These are phyloP conservation scores for Kazachstania bromeliacearum DNA, from an alignment of 805 yeast species.

Conservation along the genomic window DNA sequence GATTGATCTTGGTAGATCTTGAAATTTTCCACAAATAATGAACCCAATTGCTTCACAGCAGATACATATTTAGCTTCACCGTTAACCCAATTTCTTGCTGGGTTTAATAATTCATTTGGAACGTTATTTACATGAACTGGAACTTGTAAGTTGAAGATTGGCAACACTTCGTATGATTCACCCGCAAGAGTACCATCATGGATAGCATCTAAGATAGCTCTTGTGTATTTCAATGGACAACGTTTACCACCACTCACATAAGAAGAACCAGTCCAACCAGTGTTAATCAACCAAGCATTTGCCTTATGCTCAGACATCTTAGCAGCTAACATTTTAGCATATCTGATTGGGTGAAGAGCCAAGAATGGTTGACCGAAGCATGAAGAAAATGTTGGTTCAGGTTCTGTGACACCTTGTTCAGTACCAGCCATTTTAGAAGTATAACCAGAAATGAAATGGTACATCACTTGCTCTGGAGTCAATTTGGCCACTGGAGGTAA, in stretches of 20 bases:
- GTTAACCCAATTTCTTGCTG: conserved; percentile 69
- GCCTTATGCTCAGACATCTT: conserved; percentile 85
- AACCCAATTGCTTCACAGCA: conserved; percentile 61
- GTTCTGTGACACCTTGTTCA: conserved; percentile 97
- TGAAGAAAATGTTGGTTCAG: conserved; percentile 95
- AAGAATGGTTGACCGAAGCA: conserved; percentile 99
- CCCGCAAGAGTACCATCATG: conserved; percentile 82
- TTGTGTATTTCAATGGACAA: conserved; percentile 94
- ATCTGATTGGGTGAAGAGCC: conserved; percentile 95
- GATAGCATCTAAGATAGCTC: conserved; percentile 90
- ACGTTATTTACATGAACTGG: conserved; percentile 73
- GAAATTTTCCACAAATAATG: conserved; percentile 77
- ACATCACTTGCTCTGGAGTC: conserved; percentile 94
- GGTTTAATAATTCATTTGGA: conserved; percentile 78
- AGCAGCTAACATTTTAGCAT: conserved; percentile 91
- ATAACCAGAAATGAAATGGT: conserved; percentile 96
- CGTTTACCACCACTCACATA: conserved; percentile 91
- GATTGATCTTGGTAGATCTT: conserved; percentile 74
- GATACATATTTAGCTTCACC: conserved; percentile 42
- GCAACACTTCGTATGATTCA: conserved; percentile 75
- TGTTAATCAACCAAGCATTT: conserved; percentile 91
- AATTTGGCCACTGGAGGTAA: conserved; percentile 93
- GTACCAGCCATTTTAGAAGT: conserved; percentile 99
- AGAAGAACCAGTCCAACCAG: conserved; percentile 97
- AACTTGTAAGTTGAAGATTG: conserved; percentile 75